These are phyloP conservation scores for Amoebophrya sp. DNA, from an alignment of 169 alveolate species.

Conservation along the genomic window DNA sequence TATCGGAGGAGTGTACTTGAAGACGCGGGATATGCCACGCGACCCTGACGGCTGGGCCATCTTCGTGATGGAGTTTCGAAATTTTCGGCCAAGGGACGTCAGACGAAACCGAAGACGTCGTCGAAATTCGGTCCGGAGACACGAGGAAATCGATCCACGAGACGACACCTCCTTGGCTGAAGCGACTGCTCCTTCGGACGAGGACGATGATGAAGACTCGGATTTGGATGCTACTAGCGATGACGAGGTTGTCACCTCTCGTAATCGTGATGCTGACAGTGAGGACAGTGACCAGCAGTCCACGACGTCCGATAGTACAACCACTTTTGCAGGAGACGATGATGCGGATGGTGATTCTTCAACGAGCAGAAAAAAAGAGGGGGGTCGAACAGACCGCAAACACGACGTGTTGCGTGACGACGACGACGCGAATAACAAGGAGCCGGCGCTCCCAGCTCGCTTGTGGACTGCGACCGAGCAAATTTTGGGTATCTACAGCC, in stretches of 20 bases:
- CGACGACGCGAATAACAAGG: too few relatives aligned
- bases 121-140: not conserved
- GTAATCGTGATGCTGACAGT: not conserved
- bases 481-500: not conserved
- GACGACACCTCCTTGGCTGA: too few relatives aligned
- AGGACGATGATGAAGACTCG: not conserved
- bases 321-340: too few relatives aligned
- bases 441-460: not conserved
- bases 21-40: not conserved
- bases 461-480: not conserved
- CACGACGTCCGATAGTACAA: too few relatives aligned
- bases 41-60: not conserved
- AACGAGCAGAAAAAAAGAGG: too few relatives aligned
- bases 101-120: not conserved
- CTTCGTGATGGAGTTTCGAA: not conserved
- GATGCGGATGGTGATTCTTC: too few relatives aligned
- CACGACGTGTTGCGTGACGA: not conserved
- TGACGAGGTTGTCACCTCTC: not conserved
- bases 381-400: too few relatives aligned
- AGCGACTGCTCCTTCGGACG: not conserved
- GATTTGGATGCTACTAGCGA: not conserved
- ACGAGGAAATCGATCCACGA: too few relatives aligned
- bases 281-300: too few relatives aligned
- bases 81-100: too few relatives aligned
- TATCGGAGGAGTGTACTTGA: not conserved